Base-by-base conservation (phyloP, 169 alveolate species). In the Plasmodium relictum region DNA sequence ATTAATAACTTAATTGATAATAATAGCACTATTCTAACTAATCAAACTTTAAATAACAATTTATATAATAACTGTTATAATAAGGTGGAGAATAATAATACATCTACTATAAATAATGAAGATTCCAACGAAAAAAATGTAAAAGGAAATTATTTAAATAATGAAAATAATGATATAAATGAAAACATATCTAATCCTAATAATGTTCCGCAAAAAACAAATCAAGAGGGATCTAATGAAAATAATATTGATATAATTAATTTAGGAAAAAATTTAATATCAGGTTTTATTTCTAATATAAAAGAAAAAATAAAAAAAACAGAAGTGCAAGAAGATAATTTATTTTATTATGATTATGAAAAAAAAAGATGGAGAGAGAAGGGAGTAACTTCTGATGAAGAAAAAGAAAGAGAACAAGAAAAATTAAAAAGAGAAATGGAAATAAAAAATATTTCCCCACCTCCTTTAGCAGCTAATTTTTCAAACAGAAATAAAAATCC, bases 351-450 rank as follows among this genome's bases (percentile, higher is more conserved):
- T 50, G 91, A 85, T 72, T 70, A 85, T 59, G 87, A 85, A 62
- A 85, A 70, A 62, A 85, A 85, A 48, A 44, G 87, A n/a, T 85
- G 91, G 91, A 85, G 91, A 37, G 91, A 85, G 45, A 85, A 56
- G 20, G 91, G 91, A 22, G 91, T 85, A 6, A 85, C 91, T 14
- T 85, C 91, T 10, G 91, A 85, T 42, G 91, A 85, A 45, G 91
- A 85, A 61, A 61, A 39, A 37, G 91, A 85, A 70, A 41, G 91
- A 45, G 91, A 85, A 10, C 54, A 73, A 14, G 65, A 52, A 48
- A 85, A 69, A 58, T 22, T 48, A 50, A 62, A 85, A 61, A 58
- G 26, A 24, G 69, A 85, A 85, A 85, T 85, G 87, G 87, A 69
- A 12, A 69, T 85, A 10, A 69, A 69, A 70, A 85, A 70, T n/a